phyloP scores from a whole-genome alignment of 345 rosid species.

The Abelmoschus esculentus region DNA sequence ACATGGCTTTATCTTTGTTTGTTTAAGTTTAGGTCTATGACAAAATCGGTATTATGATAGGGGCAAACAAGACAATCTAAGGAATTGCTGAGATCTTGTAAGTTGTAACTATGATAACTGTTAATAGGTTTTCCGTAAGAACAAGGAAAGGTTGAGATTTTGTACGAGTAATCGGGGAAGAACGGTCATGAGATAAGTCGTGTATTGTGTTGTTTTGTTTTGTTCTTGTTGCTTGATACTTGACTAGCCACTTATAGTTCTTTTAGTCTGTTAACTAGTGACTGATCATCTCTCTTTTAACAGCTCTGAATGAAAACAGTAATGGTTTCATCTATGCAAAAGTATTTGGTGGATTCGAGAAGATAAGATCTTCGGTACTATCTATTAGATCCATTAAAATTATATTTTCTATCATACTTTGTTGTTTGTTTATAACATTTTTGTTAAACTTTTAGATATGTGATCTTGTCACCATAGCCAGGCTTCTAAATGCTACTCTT shows the following conservation, averaged over 20 bases:
- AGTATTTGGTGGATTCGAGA: slow-evolving; percentile 88
- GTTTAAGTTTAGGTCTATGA: neutral
- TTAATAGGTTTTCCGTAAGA: neutral
- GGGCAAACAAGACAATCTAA: neutral
- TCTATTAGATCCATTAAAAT: slow-evolving; percentile 14
- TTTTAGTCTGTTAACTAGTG: slow-evolving; percentile 6
- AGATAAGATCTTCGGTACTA: slow-evolving; percentile 81
- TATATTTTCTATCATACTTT: slow-evolving; percentile 2
- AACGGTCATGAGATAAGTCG: neutral
- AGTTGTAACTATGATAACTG: neutral
- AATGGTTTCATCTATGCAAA: slow-evolving; percentile 85
- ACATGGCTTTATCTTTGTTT: neutral
- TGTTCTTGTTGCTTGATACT: slow-evolving; percentile 7
- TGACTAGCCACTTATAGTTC: neutral
- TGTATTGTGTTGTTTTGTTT: neutral
- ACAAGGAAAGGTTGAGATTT: neutral
- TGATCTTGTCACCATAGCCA: slow-evolving; percentile 99
- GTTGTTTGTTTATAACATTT: slow-evolving; percentile 31
- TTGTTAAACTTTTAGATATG: slow-evolving; percentile 85
- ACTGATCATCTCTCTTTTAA: neutral
- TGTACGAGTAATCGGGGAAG: neutral
- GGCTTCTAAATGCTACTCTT: slow-evolving; percentile 99
- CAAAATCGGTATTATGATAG: neutral
- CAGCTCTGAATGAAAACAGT: slow-evolving; percentile 35
- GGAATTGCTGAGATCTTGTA: neutral